Evolutionary conservation across 2,329 filamentous ascomycete species (phyloP), one percentile per base, ranked within the genome.

Genomic region (Verticillium klebahnii): DNA sequence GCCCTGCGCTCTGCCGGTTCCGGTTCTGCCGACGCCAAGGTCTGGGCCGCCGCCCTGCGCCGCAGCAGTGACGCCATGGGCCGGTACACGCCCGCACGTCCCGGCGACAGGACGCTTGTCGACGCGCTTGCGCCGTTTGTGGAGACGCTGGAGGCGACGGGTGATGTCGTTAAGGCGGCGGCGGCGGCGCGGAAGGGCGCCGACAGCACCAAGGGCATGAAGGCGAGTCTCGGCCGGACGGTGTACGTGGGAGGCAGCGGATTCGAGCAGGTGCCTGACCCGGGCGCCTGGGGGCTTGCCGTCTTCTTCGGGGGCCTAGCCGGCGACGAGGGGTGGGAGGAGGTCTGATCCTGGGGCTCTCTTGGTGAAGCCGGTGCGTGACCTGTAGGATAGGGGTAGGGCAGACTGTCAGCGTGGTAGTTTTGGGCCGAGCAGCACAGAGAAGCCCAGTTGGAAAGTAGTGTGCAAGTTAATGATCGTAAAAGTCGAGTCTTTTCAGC

Each of bases 191-290:
- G 85, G 65, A 81, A 87, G 56, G 95, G 90, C 0, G 90, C 93
- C 4, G 89, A 94, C 66, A 85, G 85, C 34, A 98, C 95, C 23
- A 96, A 93, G 79, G 90, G 89, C 29, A 97, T 99, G 93, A 87
- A 90, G 74, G 92, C 95, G 52, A 95, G 89, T 68, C 79, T 99
- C 50, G 95, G 95, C 8, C 80, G 92, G 62, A 86, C 89, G 2
- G 92, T 95, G 12, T 96, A 96, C 73, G 86, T 96, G 58, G 92
- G 90, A 36, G 64, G 90, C 4, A 76, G 73, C 60, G 75, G 75
- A 15, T 78, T 77, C 59, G 72, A 78, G 66, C 71, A 78, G 69
- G 83, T 83, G 9, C 84, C 83, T 0, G 83, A 86, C 60, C 84
- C 84, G 63, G 95, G 95, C n/a, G 87, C 86, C 17, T 88, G 83